Percentiles rank a stretch among this genome's conserved stretches.
phyloP scores from a whole-genome alignment of 2,329 filamentous ascomycete species.

The Aspergillus awamori region DNA sequence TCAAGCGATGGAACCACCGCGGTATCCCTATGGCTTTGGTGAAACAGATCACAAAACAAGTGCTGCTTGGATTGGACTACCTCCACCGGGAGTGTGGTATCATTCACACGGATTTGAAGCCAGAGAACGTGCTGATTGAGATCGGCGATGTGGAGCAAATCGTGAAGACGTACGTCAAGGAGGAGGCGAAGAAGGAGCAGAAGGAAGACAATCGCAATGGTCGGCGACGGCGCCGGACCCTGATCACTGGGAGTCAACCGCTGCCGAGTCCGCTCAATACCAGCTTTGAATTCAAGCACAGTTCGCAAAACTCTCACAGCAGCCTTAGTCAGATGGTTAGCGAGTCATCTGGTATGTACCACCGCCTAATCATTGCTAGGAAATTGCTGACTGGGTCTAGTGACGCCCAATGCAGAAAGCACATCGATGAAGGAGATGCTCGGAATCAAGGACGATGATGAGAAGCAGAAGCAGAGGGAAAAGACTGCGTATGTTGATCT shows the following conservation, averaged over 20 bases:
- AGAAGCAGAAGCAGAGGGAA: slow-evolving; percentile 78
- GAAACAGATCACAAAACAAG: slow-evolving; percentile 98
- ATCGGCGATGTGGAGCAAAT: slow-evolving; percentile 99
- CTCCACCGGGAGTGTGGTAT: slow-evolving; percentile 97
- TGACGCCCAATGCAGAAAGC: slow-evolving; percentile 34
- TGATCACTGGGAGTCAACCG: slow-evolving; percentile 96
- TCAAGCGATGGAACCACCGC: slow-evolving; percentile 98
- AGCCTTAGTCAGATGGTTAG: slow-evolving; percentile 85
- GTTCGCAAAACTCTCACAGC: slow-evolving; percentile 65
- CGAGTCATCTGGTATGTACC: slow-evolving; percentile 64
- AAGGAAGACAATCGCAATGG: slow-evolving; percentile 94
- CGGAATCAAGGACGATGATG: slow-evolving; percentile 61
- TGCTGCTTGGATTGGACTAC: slow-evolving; percentile 91
- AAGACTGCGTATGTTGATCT: slow-evolving; percentile 78
- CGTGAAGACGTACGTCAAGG: slow-evolving; percentile 92
- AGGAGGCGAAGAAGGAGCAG: slow-evolving; percentile 63
- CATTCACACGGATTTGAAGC: slow-evolving; percentile 96
- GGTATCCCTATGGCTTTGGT: slow-evolving; percentile 95
- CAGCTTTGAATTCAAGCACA: slow-evolving; percentile 72
- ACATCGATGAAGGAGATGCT: slow-evolving; percentile 61
- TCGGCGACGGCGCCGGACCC: slow-evolving; percentile 80
- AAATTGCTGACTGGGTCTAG: slow-evolving; percentile 29
- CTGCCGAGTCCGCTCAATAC: slow-evolving; percentile 92
- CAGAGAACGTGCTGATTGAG: slow-evolving; percentile 97
- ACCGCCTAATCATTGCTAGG: slow-evolving; percentile 40